Percentiles rank a stretch among this genome's conserved stretches.
These are phyloP conservation scores for Mycena vitilis DNA, from an alignment of 768 basidiomycete species.

Conservation along the genomic window DNA sequence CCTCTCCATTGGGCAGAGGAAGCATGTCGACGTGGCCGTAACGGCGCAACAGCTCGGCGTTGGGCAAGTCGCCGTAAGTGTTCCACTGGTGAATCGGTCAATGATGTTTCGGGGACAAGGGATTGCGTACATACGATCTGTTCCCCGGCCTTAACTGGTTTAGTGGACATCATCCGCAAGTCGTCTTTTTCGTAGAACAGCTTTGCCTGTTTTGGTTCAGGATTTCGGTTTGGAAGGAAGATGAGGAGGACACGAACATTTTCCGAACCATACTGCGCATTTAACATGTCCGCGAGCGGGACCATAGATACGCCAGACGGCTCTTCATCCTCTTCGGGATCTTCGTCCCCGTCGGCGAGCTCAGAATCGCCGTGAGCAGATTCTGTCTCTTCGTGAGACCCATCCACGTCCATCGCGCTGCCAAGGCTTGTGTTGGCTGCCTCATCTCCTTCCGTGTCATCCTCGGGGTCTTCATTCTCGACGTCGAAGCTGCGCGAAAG, in stretches of 20 bases:
- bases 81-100: slow-evolving; percentile 73
- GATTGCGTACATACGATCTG: slow-evolving; percentile 77
- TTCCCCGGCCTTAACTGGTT: slow-evolving; percentile 76
- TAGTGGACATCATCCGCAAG: slow-evolving; percentile 86
- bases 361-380: slow-evolving; percentile 37
- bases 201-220: slow-evolving; percentile 68
- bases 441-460: slow-evolving; percentile 40
- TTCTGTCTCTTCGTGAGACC: slow-evolving; percentile 33
- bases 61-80: slow-evolving; percentile 94
- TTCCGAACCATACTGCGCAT: slow-evolving; percentile 85
- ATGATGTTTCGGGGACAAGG: slow-evolving; percentile 11
- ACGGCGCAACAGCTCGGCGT: slow-evolving; percentile 91
- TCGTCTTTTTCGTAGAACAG: slow-evolving; percentile 81
- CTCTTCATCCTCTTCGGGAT: slow-evolving; percentile 54
- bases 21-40: slow-evolving; percentile 93
- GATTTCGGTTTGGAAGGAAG: slow-evolving; percentile 19
- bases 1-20: slow-evolving; percentile 57
- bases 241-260: slow-evolving; percentile 67
- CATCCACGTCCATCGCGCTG: slow-evolving; percentile 58
- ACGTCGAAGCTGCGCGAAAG: slow-evolving; percentile 94
- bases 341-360: slow-evolving; percentile 49
- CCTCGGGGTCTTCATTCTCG: slow-evolving; percentile 62
- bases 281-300: slow-evolving; percentile 96
- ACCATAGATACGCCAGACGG: slow-evolving; percentile 79
- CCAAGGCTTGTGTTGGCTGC: slow-evolving; percentile 47